phyloP scores from a whole-genome alignment of 73 alveolate species.

The Paramecium bursaria region DNA sequence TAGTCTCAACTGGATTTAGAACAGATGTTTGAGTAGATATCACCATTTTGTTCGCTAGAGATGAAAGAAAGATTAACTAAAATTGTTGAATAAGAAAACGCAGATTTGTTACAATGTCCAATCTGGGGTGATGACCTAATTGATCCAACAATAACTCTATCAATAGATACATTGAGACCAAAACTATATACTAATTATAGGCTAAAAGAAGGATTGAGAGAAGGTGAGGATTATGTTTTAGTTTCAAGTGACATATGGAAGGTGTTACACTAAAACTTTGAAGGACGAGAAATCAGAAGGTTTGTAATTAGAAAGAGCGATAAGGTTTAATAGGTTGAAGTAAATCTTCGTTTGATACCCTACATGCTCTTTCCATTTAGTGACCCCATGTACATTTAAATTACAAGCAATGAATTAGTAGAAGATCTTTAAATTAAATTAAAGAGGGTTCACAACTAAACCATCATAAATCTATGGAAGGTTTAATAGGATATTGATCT shows the following conservation, averaged over 20 bases:
- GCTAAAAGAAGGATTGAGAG: constrained; percentile 63
- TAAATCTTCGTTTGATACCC: constrained; percentile 47
- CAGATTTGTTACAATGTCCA: constrained; percentile 1
- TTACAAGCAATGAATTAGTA: constrained; percentile 55
- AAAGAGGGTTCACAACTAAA: constrained; percentile 14
- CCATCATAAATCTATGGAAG: constrained; percentile 73
- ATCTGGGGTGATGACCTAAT: constrained; percentile 23
- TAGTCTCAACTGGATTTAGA: background rate
- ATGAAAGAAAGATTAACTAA: constrained; percentile 41
- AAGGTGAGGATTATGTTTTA: constrained; percentile 60
- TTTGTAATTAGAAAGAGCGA: constrained; percentile 61
- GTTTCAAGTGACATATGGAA: constrained; percentile 64
- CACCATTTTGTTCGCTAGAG: background rate
- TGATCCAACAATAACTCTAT: constrained; percentile 36
- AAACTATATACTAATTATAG: constrained; percentile 60
- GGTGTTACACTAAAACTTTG: constrained; percentile 61
- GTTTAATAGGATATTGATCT: constrained; percentile 22
- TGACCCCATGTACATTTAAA: constrained; percentile 6
- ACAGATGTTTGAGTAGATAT: background rate
- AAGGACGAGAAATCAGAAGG: constrained; percentile 53
- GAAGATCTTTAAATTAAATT: constrained; percentile 59
- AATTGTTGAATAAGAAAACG: background rate
- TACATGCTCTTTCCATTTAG: constrained; percentile 60
- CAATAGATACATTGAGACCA: constrained; percentile 59
- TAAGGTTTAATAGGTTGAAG: constrained; percentile 70